Evolutionary conservation across 345 rosid species (phyloP).

Genomic region (Cardiospermum halicacabum): DNA sequence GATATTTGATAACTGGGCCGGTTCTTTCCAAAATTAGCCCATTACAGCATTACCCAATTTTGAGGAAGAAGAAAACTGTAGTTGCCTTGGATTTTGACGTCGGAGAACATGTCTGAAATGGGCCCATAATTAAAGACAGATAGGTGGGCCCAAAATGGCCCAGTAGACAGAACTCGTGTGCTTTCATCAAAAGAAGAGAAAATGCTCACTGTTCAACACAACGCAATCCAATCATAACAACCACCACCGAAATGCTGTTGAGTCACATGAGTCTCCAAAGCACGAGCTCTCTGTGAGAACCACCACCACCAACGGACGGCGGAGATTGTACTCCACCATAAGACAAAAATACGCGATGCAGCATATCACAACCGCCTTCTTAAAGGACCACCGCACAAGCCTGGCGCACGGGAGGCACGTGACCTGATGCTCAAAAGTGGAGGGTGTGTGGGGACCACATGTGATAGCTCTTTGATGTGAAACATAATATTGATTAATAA

Average conservation of each 20-base stretch:
- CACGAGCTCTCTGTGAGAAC: slow-evolving; percentile 10
- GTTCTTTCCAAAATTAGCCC: too few species aligned
- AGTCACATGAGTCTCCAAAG: slow-evolving; percentile 15
- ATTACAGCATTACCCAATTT: too few species aligned
- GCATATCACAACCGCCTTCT: not conserved
- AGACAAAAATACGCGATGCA: not conserved
- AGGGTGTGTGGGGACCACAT: not conserved
- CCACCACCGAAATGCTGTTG: not conserved
- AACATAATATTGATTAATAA: not conserved
- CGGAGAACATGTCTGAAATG: not conserved
- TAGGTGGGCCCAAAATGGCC: too few species aligned
- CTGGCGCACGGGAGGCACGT: slow-evolving; percentile 10
- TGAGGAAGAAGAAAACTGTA: too few species aligned
- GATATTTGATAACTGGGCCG: too few species aligned
- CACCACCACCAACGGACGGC: not conserved
- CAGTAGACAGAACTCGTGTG: not conserved
- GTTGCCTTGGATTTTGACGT: too few species aligned
- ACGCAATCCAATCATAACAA: not conserved
- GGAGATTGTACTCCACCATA: not conserved
- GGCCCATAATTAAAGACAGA: not conserved
- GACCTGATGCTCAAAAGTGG: not conserved
- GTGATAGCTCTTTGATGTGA: not conserved
- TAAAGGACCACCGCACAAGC: not conserved
- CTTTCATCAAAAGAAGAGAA: slow-evolving; percentile 19
- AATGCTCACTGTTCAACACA: too few species aligned